Evolutionary conservation across 257 asterid genomes (phyloP).

Genomic region (Vinca minor): DNA sequence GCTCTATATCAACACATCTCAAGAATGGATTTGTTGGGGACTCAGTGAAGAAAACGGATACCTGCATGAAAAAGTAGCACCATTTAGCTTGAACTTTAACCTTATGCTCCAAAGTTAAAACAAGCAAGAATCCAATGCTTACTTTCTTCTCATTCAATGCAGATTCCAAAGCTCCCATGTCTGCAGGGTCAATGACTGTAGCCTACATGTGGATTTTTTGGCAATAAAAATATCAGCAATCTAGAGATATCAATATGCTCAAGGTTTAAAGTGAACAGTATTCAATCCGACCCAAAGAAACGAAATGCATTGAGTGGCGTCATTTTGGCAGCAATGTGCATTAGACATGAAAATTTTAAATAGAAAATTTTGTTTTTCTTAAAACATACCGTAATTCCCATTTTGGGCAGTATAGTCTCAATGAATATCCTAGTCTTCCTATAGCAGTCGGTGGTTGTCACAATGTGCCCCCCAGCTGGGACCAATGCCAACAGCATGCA

Average conservation of each 20-base stretch:
- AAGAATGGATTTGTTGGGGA: constrained; percentile 91
- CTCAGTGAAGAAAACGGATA: constrained; percentile 74
- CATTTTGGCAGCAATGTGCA: not conserved
- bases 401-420: constrained; percentile 74
- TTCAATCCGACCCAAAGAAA: not conserved
- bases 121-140: constrained; percentile 18
- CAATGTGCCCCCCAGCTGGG: constrained; percentile 92
- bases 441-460: constrained; percentile 89
- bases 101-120: not conserved
- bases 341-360: not conserved
- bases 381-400: constrained; percentile 67
- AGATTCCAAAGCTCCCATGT: constrained; percentile 67
- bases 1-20: constrained; percentile 89
- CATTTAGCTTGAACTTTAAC: constrained; percentile 6
- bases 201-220: constrained; percentile 43
- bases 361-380: no score
- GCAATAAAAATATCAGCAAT: not conserved
- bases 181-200: constrained; percentile 92
- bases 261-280: not conserved
- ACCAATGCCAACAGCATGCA: constrained; percentile 74
- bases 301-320: not conserved
- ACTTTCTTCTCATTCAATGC: constrained; percentile 61
- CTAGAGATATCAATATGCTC: constrained; percentile 7
- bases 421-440: constrained; percentile 81
- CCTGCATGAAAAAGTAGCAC: constrained; percentile 41